Conservation (phyloP, 1,139 yeast species). For the Geotrichum macrosporum region DNA sequence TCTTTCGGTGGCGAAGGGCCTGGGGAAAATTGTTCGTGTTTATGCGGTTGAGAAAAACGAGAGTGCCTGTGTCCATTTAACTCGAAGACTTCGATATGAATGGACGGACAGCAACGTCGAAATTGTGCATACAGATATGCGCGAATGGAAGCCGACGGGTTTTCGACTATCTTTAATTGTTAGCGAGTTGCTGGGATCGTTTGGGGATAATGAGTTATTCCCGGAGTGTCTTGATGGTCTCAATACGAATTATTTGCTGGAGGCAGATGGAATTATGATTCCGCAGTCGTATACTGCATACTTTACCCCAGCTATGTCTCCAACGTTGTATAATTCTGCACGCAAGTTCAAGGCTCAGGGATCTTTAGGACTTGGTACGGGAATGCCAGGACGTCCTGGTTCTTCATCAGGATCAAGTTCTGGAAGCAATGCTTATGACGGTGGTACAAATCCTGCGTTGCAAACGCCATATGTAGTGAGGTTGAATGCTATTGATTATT, state of each 20-base stretch:
- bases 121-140: conserved; percentile 54
- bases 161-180: conserved; percentile 52
- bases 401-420: background rate
- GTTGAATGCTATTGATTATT: conserved; percentile 47
- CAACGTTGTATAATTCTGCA: conserved; percentile 39
- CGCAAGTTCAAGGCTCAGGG: conserved; percentile 15
- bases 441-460: conserved; percentile 27
- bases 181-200: conserved; percentile 81
- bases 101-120: conserved; percentile 43
- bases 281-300: conserved; percentile 58
- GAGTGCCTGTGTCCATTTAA: conserved; percentile 48
- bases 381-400: conserved; percentile 9
- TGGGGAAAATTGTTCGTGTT: conserved; percentile 39
- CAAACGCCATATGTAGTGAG: conserved; percentile 60
- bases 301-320: conserved; percentile 63
- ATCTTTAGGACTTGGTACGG: conserved; percentile 1
- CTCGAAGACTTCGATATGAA: conserved; percentile 28
- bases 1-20: conserved; percentile 42
- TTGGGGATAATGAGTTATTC: conserved; percentile 87
- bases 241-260: conserved; percentile 32
- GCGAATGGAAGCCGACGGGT: conserved; percentile 42
- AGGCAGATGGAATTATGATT: conserved; percentile 47
- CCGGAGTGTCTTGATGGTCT: conserved; percentile 63
- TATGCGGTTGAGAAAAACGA: conserved; percentile 70
- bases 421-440: conserved; percentile 3